These are phyloP conservation scores for Oemleria cerasiformis DNA, from an alignment of 306 rosid species.

Conservation along the genomic window DNA sequence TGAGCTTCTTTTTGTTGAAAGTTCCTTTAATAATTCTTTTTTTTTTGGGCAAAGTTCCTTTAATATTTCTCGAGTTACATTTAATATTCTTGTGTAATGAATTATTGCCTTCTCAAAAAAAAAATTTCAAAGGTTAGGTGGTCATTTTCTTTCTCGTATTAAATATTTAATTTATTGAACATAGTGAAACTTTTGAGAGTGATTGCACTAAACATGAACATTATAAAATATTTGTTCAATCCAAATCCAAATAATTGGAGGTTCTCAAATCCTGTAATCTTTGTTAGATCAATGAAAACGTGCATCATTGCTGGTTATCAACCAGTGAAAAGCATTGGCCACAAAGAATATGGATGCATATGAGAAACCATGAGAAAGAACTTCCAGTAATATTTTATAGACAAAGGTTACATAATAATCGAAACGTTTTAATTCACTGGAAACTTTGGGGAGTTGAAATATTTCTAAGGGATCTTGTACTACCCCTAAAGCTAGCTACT, in stretches of 20 bases:
- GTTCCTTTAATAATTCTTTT: fast-evolving
- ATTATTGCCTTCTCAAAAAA: too few relatives aligned
- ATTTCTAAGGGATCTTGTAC: background rate
- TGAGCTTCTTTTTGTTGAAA: too few relatives aligned
- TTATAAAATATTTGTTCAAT: too few relatives aligned
- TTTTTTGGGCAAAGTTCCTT: too few relatives aligned
- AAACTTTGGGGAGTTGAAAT: background rate
- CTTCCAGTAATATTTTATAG: background rate
- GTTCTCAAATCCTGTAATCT: background rate
- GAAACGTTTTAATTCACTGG: background rate
- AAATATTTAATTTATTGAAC: too few relatives aligned
- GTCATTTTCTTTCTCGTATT: too few relatives aligned
- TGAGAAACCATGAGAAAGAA: background rate
- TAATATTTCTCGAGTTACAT: too few relatives aligned
- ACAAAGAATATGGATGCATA: background rate
- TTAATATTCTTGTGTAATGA: too few relatives aligned
- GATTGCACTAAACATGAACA: too few relatives aligned
- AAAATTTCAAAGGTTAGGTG: too few relatives aligned
- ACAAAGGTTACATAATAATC: background rate
- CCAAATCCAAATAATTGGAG: background rate
- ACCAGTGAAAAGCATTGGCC: background rate
- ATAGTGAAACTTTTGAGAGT: too few relatives aligned
- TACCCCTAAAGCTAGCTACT: constrained; percentile 33
- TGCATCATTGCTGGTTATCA: background rate
- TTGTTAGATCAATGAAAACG: background rate